Conservation (phyloP, 2,329 filamentous ascomycete genomes). For the Phymatotrichopsis omnivora region DNA sequence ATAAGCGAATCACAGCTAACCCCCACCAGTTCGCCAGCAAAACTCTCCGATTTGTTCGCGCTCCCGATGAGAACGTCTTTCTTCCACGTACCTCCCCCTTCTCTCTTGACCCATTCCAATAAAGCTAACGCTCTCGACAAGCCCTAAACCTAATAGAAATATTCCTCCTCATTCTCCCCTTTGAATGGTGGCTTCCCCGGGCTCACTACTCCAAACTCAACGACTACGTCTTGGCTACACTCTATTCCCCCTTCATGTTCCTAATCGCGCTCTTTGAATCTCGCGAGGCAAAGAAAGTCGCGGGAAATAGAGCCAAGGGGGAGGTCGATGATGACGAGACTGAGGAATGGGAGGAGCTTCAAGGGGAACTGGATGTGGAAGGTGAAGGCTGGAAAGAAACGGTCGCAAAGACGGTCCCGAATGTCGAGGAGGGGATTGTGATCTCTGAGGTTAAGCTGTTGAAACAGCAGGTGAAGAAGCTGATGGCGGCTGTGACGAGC, state of each 20-base stretch:
- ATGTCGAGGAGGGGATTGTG: constrained; percentile 60
- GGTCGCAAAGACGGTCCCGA: constrained; percentile 64
- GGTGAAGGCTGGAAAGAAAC: constrained; percentile 75
- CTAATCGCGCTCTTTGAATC: constrained; percentile 65
- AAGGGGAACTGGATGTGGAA: constrained; percentile 64
- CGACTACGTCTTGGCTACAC: constrained; percentile 71
- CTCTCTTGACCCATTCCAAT: not conserved
- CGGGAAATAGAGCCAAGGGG: constrained; percentile 62
- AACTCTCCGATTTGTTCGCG: constrained; percentile 92
- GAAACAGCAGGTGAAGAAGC: constrained; percentile 36
- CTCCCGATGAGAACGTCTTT: constrained; percentile 96
- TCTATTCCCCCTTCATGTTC: constrained; percentile 77
- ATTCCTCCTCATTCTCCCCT: constrained; percentile 61
- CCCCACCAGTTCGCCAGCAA: constrained; percentile 61
- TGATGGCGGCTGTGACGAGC: too few relatives aligned
- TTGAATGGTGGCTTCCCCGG: constrained; percentile 93
- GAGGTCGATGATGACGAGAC: constrained; percentile 81
- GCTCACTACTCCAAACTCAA: constrained; percentile 68
- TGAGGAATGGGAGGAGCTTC: constrained; percentile 88
- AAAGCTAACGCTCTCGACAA: constrained; percentile 24
- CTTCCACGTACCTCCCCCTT: constrained; percentile 55
- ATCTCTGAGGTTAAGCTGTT: constrained; percentile 45
- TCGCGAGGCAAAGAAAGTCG: constrained; percentile 54
- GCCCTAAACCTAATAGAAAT: constrained; percentile 89
- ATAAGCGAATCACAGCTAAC: not conserved